Percentiles rank a stretch among this genome's conserved stretches.
Conservation (phyloP, 83 land plant genomes). For the Larix sibirica region DNA sequence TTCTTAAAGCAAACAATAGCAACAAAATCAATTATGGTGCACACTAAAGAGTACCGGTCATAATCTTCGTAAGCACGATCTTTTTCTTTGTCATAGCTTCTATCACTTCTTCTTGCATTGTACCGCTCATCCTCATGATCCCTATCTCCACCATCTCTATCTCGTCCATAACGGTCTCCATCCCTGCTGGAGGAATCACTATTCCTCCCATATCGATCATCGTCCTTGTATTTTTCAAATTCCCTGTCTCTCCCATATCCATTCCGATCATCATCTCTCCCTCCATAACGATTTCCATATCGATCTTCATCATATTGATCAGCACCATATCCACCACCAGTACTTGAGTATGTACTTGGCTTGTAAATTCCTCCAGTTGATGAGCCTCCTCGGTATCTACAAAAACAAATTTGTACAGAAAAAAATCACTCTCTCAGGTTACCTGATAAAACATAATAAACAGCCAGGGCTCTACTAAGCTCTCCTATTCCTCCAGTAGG, state of each 20-base stretch:
- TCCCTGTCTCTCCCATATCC: conserved; percentile 76
- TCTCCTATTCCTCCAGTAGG: not conserved
- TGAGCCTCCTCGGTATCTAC: conserved; percentile 52
- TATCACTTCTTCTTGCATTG: conserved; percentile 50
- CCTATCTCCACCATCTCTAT: conserved; percentile 59
- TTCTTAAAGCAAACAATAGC: too few relatives aligned
- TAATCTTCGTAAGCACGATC: conserved; percentile 68
- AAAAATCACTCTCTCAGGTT: not conserved
- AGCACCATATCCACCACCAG: conserved; percentile 77
- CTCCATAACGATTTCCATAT: conserved; percentile 66
- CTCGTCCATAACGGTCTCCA: conserved; percentile 66
- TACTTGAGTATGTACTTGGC: conserved; percentile 65
- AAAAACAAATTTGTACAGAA: not conserved
- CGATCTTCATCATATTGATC: conserved; percentile 67
- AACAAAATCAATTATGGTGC: not conserved
- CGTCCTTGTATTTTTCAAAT: conserved; percentile 50
- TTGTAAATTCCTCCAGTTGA: conserved; percentile 65
- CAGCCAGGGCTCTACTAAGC: not conserved
- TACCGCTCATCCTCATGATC: conserved; percentile 44
- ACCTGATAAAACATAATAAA: not conserved
- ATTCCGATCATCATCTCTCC: conserved; percentile 67
- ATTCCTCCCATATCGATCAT: conserved; percentile 62
- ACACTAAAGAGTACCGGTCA: conserved; percentile 69
- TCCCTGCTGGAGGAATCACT: conserved; percentile 57
- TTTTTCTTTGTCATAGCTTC: conserved; percentile 57